Base-by-base conservation (phyloP, 768 basidiomycete genomes). In the Auricularia sp. region DNA sequence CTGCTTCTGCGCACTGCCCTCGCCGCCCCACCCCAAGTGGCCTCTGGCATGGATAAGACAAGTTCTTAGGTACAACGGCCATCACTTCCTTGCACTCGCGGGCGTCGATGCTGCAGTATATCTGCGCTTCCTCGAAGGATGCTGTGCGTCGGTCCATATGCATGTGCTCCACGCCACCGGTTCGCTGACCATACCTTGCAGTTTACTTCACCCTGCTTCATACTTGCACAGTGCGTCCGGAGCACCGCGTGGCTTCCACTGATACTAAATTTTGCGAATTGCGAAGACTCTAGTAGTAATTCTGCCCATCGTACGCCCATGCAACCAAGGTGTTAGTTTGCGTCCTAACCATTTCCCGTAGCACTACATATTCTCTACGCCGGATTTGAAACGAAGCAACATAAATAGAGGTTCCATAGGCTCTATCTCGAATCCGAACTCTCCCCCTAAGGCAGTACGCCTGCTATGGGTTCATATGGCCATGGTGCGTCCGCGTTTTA, bases 21-120 rank as follows among this genome's bases (percentile, higher is more conserved):
- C 56, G 16, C 56, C 56, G 56, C 56, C 56, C 7, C 56, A 59
- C 23, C 56, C 56, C 12, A 29, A 35, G 56, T 33, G 23, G 34
- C 56, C 56, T 6, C 29, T 59, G 29, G 7, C 6, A 33, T 59
- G 56, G 56, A 34, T 59, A 21, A 4, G 11, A 44, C 42, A 53
- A 2, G 56, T 64, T 18, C 56, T 59, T 8, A 29, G 29, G 29
- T 14, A 12, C 29, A 12, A 14, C 18, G 70, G 70, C 47, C 88
- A 90, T 69, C 88, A 93, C 72, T 84, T 93, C 34, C 85, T 93
- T 53, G 90, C 83, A 70, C 87, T 94, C 54, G 88, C 88, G 0
- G 90, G 87, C 1, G 88, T 84, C 1, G 78, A 77, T 39, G 77
- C 56, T 5, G 56, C 56, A 7, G 56, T 59, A 10, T 59, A 59